These are phyloP conservation scores for Nicotiana undulata DNA, from an alignment of 257 asterid species.

Conservation along the genomic window DNA sequence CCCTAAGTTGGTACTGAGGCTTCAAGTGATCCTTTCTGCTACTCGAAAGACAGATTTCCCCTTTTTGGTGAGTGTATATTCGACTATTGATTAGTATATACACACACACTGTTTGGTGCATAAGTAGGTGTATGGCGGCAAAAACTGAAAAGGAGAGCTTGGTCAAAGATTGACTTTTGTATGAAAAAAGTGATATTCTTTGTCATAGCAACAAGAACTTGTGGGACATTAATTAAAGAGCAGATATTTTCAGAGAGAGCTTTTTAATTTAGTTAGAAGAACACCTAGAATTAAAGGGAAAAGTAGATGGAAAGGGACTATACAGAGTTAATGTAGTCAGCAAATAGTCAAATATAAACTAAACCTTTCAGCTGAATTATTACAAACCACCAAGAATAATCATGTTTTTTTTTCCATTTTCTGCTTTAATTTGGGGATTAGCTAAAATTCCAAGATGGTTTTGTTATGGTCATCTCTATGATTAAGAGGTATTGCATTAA, in stretches of 20 bases:
- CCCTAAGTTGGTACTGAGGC: no score
- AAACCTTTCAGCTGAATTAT: not conserved
- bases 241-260: not conserved
- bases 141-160: not conserved
- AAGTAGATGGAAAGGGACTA: not conserved
- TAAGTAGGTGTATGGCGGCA: conserved; percentile 4
- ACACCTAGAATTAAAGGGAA: not conserved
- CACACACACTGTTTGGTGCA: not conserved
- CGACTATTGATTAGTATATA: not conserved
- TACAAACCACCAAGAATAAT: not conserved
- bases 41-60: no score
- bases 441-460: not conserved
- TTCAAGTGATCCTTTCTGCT: no score
- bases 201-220: not conserved
- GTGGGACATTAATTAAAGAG: conserved; percentile 4
- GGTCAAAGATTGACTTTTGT: conserved; percentile 6
- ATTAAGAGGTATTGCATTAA: not conserved
- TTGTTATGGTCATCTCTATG: not conserved
- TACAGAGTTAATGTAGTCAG: not conserved
- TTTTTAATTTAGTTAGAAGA: not conserved
- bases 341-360: not conserved
- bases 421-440: not conserved
- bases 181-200: not conserved
- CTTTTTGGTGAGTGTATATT: no score
- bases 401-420: not conserved